A percentile compares a stretch with the other conserved stretches of the same genome.
Evolutionary conservation across 257 asterid genomes (phyloP).

Genomic region (Przewalskia tangutica): DNA sequence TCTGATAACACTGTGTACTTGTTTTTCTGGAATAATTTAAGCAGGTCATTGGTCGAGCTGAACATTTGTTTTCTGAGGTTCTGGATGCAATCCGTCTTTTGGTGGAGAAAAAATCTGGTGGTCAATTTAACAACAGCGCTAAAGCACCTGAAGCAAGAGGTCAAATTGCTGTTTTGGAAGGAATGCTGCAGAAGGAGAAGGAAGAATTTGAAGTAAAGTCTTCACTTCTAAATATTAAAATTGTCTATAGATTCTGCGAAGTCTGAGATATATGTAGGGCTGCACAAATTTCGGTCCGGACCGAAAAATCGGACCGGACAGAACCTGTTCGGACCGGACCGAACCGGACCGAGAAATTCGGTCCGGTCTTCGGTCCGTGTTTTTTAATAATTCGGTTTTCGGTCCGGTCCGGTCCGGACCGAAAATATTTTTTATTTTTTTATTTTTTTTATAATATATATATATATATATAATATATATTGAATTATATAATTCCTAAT

Average conservation of each 20-base stretch:
- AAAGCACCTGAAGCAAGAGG: constrained; percentile 43
- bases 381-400: no score
- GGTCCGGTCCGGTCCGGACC: no score
- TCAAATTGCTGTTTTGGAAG: constrained; percentile 54
- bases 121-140: constrained; percentile 14
- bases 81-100: constrained; percentile 47
- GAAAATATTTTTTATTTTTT: no score
- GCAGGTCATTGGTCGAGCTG: constrained; percentile 71
- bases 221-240: not conserved
- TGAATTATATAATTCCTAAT: no score
- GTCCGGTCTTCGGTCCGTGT: no score
- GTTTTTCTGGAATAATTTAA: constrained; percentile 11
- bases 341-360: no score
- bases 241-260: not conserved
- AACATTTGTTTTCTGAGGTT: constrained; percentile 81
- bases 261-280: not conserved
- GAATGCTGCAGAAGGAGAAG: constrained; percentile 69
- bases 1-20: not conserved
- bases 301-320: no score
- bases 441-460: no score
- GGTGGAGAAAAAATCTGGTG: constrained; percentile 35
- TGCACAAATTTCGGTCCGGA: no score
- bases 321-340: no score
- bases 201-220: constrained; percentile 62
- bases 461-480: no score